Percentiles rank a stretch among this genome's conserved stretches.
Evolutionary conservation across 495 filamentous ascomycete genomes (phyloP).

Genomic region (Penicillium cosmopolitanum): DNA sequence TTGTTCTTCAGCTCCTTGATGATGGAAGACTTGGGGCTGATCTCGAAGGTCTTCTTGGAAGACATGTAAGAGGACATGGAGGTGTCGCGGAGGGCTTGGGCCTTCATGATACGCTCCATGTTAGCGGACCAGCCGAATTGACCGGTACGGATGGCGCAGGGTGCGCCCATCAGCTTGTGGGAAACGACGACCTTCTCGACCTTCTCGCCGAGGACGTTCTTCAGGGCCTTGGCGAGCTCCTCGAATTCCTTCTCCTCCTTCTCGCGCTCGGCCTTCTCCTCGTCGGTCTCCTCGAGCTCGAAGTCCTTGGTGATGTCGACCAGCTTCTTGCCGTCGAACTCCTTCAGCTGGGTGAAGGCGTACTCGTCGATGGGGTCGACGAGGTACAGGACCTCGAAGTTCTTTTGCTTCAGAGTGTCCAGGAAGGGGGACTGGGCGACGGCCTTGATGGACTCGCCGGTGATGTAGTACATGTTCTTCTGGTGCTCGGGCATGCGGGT

Average conservation of each 20-base stretch:
- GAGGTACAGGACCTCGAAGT: constrained; percentile 99
- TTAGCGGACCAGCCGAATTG: constrained; percentile 99
- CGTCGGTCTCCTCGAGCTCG: constrained; percentile 99
- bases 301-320: constrained; percentile 99
- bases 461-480: constrained; percentile 99
- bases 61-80: constrained; percentile 99
- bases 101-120: constrained; percentile 99
- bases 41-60: constrained; percentile 99
- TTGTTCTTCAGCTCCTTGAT: constrained; percentile 99
- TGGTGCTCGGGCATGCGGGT: constrained; percentile 99
- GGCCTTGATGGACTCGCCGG: constrained; percentile 98
- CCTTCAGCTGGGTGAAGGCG: constrained; percentile 99
- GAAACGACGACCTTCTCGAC: constrained; percentile 99
- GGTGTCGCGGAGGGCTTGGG: constrained; percentile 98
- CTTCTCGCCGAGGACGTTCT: constrained; percentile 99
- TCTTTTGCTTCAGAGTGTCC: constrained; percentile 98
- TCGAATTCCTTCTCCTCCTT: constrained; percentile 98
- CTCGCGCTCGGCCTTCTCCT: constrained; percentile 98
- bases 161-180: constrained; percentile 94
- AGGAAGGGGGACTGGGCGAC: constrained; percentile 98
- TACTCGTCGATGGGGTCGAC: constrained; percentile 99
- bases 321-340: constrained; percentile 99
- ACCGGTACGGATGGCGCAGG: constrained; percentile 98
- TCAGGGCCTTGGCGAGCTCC: constrained; percentile 87
- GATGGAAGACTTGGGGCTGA: constrained; percentile 97